phyloP scores from a whole-genome alignment of 176 grass and related monocot genomes.

The Triticum aestivum region IWGSC_CS_RefSeq_v2.1 NC_057812.1:632356206-632356705 shows the following conservation, averaged over 20 bases:
- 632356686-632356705: conserved; percentile 55
- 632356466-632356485: conserved; percentile 56
- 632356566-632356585: no score
- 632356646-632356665: conserved; percentile 39
- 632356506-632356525: conserved; percentile 97
- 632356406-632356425: conserved; percentile 85
- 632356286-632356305: conserved; percentile 72
- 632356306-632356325: conserved; percentile 65
- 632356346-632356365: conserved; percentile 2
- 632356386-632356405: conserved; percentile 57
- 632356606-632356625: no score
- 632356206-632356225: conserved; percentile 52
- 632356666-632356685: conserved; percentile 65
- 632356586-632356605: no score
- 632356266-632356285: conserved; percentile 87
- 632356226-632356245: conserved; percentile 82
- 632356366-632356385: neutral
- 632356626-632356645: neutral
- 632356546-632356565: no score
- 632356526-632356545: conserved; percentile 2
- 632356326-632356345: conserved; percentile 5
- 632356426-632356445: conserved; percentile 80
- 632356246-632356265: conserved; percentile 85
- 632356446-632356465: conserved; percentile 61
- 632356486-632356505: conserved; percentile 89